Percentiles rank a stretch among this genome's conserved stretches.
Conservation (phyloP, 2,329 filamentous ascomycete genomes). For the Sarocladium oryzae region DNA sequence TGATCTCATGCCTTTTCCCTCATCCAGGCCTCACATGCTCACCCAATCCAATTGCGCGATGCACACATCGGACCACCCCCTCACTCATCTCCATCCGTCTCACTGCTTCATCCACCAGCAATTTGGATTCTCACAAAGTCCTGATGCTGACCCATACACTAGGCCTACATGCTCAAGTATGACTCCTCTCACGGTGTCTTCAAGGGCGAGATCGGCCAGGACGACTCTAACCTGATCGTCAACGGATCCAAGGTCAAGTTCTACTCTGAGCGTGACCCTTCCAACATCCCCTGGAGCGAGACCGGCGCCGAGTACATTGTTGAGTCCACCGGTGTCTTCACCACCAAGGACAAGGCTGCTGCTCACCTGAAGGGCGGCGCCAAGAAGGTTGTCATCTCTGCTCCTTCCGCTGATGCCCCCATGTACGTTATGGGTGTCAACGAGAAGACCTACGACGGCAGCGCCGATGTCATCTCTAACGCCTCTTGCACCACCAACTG, state of each 20-base stretch:
- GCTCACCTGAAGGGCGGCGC: constrained; percentile 93
- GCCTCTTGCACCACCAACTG: constrained; percentile 99
- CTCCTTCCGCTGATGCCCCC: constrained; percentile 88
- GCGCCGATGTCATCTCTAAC: constrained; percentile 93
- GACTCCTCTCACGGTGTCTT: constrained; percentile 95
- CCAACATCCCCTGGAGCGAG: constrained; percentile 82
- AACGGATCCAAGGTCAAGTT: constrained; percentile 94
- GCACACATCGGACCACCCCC: neutral
- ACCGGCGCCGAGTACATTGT: constrained; percentile 89
- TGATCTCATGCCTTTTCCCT: constrained; percentile 4
- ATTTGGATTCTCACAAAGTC: neutral
- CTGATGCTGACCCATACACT: constrained; percentile 10
- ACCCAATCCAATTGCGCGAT: neutral
- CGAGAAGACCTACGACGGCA: constrained; percentile 85
- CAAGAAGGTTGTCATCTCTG: constrained; percentile 96
- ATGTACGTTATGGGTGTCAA: constrained; percentile 99
- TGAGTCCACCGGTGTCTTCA: constrained; percentile 98
- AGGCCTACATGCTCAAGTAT: constrained; percentile 99
- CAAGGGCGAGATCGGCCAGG: constrained; percentile 80
- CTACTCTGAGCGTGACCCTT: constrained; percentile 88
- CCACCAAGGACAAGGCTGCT: constrained; percentile 91
- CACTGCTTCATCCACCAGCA: neutral
- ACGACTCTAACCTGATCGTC: constrained; percentile 68
- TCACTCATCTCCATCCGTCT: neutral
- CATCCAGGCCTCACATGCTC: neutral